These are phyloP conservation scores for Botrytis fragariae DNA, from an alignment of 2,329 filamentous ascomycete genomes.

Conservation along the genomic window DNA sequence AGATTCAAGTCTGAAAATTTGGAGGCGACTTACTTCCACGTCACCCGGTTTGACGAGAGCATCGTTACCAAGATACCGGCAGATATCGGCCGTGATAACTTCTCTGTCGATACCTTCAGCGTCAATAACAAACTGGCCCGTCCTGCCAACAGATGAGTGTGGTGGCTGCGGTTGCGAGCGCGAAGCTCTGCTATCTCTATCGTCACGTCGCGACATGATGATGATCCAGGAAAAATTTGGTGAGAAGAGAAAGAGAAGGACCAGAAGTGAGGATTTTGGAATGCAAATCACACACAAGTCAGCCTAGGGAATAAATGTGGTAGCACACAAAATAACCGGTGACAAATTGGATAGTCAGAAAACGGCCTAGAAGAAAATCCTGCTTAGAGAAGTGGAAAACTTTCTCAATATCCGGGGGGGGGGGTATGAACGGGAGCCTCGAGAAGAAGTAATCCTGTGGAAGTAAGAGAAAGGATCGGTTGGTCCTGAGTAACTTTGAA, in stretches of 20 bases:
- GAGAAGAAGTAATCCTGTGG: slow-evolving; percentile 32
- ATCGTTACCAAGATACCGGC: slow-evolving; percentile 80
- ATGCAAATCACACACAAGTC: slow-evolving; percentile 38
- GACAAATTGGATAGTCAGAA: slow-evolving; percentile 23
- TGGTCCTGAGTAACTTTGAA: slow-evolving; percentile 22
- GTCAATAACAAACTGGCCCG: slow-evolving; percentile 79
- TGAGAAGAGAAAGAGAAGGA: slow-evolving; percentile 36
- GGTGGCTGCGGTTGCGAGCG: slow-evolving; percentile 41
- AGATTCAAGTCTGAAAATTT: neutral
- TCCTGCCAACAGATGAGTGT: slow-evolving; percentile 43
- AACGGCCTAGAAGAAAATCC: slow-evolving; percentile 23
- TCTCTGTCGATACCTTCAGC: slow-evolving; percentile 79
- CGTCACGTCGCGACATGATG: slow-evolving; percentile 22
- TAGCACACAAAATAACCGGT: slow-evolving; percentile 28
- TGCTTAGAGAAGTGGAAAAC: slow-evolving; percentile 16
- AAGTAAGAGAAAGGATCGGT: slow-evolving; percentile 6
- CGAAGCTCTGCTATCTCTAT: slow-evolving; percentile 30
- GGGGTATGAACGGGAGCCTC: slow-evolving; percentile 26
- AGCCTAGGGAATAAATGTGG: slow-evolving; percentile 34
- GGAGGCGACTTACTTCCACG: slow-evolving; percentile 59
- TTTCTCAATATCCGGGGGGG: slow-evolving; percentile 11
- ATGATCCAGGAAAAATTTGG: slow-evolving; percentile 33
- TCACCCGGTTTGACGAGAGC: slow-evolving; percentile 73
- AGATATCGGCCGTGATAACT: slow-evolving; percentile 81
- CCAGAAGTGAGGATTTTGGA: slow-evolving; percentile 34